These are phyloP conservation scores for Gnomoniopsis smithogilvyi DNA, from an alignment of 2,329 filamentous ascomycete species.

Conservation along the genomic window DNA sequence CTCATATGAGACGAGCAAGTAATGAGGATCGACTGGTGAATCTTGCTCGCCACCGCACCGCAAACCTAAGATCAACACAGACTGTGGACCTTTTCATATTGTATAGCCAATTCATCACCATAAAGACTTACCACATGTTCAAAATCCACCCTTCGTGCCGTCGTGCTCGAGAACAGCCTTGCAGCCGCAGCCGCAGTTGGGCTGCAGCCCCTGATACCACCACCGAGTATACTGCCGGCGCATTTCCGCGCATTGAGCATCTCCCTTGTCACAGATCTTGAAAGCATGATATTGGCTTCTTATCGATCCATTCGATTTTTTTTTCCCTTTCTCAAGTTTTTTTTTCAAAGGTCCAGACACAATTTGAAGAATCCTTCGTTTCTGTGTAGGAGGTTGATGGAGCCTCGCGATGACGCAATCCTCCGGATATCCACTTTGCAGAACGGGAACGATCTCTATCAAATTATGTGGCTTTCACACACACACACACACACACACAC, in stretches of 20 bases:
- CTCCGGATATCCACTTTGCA: neutral
- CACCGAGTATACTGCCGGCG: neutral
- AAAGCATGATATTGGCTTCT: constrained; percentile 12
- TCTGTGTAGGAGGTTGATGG: neutral
- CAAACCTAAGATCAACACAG: neutral
- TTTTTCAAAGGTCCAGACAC: neutral
- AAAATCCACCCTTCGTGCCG: constrained; percentile 36
- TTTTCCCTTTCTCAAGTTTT: neutral
- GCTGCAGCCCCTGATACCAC: neutral
- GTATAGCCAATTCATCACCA: neutral
- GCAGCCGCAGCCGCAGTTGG: neutral
- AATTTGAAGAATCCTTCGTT: neutral
- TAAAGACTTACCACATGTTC: constrained; percentile 39
- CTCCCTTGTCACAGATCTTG: neutral
- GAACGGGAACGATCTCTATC: neutral
- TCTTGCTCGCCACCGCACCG: neutral
- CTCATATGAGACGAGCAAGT: too few species aligned
- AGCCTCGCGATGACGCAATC: neutral
- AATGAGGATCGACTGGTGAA: neutral
- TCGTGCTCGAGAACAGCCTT: constrained; percentile 33
- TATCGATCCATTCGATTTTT: neutral
- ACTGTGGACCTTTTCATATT: neutral
- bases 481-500: too few species aligned
- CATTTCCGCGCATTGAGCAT: neutral
- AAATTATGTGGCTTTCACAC: neutral